phyloP scores from a whole-genome alignment of 768 basidiomycete genomes.

The Mycena floridula region DNA sequence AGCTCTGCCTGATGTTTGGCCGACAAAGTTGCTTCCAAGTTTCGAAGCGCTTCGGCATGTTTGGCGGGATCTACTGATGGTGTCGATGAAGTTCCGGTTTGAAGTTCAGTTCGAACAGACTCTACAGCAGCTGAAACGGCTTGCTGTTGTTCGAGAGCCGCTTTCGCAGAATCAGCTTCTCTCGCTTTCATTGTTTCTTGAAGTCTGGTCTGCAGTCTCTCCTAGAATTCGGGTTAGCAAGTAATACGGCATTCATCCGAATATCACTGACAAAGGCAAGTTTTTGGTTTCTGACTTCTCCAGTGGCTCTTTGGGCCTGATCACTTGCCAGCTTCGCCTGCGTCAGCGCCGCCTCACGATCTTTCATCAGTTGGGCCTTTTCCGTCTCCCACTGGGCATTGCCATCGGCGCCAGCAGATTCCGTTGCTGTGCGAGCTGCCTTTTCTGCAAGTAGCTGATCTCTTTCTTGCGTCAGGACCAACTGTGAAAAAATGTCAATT shows the following conservation, averaged over 20 bases:
- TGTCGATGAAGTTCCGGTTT: slow-evolving; percentile 12
- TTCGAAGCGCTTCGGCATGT: slow-evolving; percentile 55
- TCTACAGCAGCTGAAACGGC: slow-evolving; percentile 54
- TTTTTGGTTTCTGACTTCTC: slow-evolving; percentile 33
- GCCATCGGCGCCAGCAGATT: slow-evolving; percentile 19
- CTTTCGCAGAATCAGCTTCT: slow-evolving; percentile 37
- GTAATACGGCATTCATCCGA: neutral
- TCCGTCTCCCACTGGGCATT: slow-evolving; percentile 50
- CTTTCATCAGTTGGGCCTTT: slow-evolving; percentile 49
- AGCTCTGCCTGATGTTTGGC: slow-evolving; percentile 49
- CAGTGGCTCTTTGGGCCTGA: slow-evolving; percentile 34
- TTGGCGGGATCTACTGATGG: slow-evolving; percentile 34
- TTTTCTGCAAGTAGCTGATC: slow-evolving; percentile 61
- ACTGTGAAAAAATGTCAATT: slow-evolving; percentile 28
- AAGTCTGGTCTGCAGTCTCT: slow-evolving; percentile 55
- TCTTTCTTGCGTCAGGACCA: slow-evolving; percentile 48
- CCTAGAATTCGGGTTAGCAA: slow-evolving; percentile 28
- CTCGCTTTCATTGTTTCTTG: slow-evolving; percentile 46
- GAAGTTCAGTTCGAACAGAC: slow-evolving; percentile 44
- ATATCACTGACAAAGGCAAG: slow-evolving; percentile 3
- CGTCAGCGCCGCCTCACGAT: slow-evolving; percentile 53
- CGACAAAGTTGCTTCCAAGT: slow-evolving; percentile 45
- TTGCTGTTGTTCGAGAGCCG: slow-evolving; percentile 35
- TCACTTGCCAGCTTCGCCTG: slow-evolving; percentile 39
- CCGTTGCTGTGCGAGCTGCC: slow-evolving; percentile 23